Conservation (phyloP, 768 basidiomycete species). For the Phanerodontia chrysosporium region DNA sequence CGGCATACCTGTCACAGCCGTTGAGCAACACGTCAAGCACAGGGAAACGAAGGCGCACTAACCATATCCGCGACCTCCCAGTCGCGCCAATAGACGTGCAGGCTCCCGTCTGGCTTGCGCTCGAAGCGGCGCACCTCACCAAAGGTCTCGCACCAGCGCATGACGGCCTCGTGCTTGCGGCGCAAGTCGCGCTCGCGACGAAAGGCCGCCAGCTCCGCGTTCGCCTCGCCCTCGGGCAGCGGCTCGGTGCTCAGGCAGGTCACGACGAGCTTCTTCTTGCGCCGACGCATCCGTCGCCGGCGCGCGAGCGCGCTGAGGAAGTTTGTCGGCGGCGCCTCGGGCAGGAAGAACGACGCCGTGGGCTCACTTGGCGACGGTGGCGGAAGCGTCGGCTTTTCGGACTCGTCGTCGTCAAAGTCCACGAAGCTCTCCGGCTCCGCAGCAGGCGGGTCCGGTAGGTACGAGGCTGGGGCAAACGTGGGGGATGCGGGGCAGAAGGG, state of each 20-base stretch:
- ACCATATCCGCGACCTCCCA: slow-evolving; percentile 24
- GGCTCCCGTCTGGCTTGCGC: slow-evolving; percentile 20
- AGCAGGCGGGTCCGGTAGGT: slow-evolving; percentile 8
- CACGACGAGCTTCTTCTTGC: slow-evolving; percentile 25
- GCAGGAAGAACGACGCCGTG: slow-evolving; percentile 22
- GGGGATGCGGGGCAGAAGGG: slow-evolving; percentile 17
- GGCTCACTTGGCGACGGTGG: slow-evolving; percentile 22
- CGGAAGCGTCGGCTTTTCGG: slow-evolving; percentile 22
- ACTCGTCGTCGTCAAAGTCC: slow-evolving; percentile 1
- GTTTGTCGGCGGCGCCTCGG: slow-evolving; percentile 11
- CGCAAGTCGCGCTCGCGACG: slow-evolving; percentile 12
- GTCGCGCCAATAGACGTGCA: slow-evolving; percentile 26
- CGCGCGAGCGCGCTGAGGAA: slow-evolving; percentile 19
- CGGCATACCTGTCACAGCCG: slow-evolving; percentile 22
- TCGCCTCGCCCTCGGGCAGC: background rate
- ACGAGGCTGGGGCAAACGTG: slow-evolving; percentile 14
- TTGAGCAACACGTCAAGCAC: background rate
- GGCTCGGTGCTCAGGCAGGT: slow-evolving; percentile 5
- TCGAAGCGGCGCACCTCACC: slow-evolving; percentile 21
- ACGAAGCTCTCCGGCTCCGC: background rate
- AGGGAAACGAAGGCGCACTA: background rate
- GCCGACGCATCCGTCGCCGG: slow-evolving; percentile 12
- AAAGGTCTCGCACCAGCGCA: slow-evolving; percentile 25
- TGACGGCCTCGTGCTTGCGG: slow-evolving; percentile 16
- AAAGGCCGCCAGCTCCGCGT: background rate